A percentile compares a stretch with the other conserved stretches of the same genome.
Evolutionary conservation across 176 grass and related monocot genomes (phyloP).

Genomic region (Oropetium thomaeum): DNA sequence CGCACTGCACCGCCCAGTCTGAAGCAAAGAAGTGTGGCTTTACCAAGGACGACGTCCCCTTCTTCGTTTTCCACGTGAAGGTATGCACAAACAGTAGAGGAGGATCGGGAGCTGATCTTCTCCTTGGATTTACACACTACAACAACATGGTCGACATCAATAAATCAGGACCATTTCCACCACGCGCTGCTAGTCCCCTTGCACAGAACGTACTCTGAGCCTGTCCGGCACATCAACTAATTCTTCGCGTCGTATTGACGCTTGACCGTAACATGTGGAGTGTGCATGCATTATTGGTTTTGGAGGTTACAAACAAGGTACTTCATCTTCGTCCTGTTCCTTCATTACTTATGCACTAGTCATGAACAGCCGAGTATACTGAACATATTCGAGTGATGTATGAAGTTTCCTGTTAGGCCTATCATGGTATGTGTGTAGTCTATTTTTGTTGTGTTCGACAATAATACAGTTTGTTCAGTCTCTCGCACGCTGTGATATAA

Average conservation of each 20-base stretch:
- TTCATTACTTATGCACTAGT: background rate
- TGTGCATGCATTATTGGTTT: background rate
- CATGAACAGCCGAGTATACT: background rate
- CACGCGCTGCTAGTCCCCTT: background rate
- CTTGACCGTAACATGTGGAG: background rate
- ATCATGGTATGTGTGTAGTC: background rate
- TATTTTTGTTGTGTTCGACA: background rate
- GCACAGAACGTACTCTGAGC: background rate
- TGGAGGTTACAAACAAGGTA: background rate
- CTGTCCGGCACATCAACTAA: background rate
- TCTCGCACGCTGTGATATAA: slow-evolving; percentile 37
- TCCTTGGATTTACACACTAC: background rate
- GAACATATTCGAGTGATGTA: background rate
- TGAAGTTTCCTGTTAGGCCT: background rate
- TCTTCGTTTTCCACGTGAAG: slow-evolving; percentile 2
- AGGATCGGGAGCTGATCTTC: background rate
- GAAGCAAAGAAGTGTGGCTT: background rate
- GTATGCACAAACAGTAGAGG: background rate
- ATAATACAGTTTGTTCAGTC: background rate
- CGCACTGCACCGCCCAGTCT: background rate
- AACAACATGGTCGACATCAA: background rate
- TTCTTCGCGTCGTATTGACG: background rate
- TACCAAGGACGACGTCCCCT: background rate
- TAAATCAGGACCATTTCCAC: background rate
- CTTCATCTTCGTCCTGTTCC: background rate